Evolutionary conservation across 257 asterid genomes (phyloP), one percentile per base, ranked within the genome.

Genomic region (Scutellaria barbata): DNA sequence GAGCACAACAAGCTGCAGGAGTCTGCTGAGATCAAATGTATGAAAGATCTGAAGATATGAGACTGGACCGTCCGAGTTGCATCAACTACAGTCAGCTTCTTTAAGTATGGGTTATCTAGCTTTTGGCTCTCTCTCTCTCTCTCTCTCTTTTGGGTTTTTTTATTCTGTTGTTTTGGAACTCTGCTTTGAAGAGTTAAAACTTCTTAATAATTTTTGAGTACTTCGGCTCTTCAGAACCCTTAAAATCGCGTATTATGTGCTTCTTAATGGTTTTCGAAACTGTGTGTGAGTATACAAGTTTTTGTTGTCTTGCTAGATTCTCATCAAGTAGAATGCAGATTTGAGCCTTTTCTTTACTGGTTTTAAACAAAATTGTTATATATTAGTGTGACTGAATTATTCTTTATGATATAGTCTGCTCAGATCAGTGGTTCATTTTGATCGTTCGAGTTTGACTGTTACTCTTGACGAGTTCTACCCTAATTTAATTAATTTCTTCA

Each of bases 41-140:
- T 79, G 45, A 77, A 82, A 71, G 74, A 69, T 66, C 68, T 85
- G 76, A 82, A 82, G 82, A 74, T 80, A 80, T 82, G 84, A 80
- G 66, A 37, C 68, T 61, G 58, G 39, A 42, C 57, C 13, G 54
- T 68, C 55, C 51, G 68, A 72, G 67, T 25, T 69, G 80, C 71
- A 78, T 64, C 76, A 79, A 14, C 82, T 68, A 43, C 74, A 63
- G 53, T 47, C 63, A 30, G 69, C 76, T 80, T 68, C 74, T 69
- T 72, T 65, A 64, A 45, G 54, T 67, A 45, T 73, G 75, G 71
- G 18, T 71, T 67, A 47, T 74, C 80, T 79, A 79, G 82, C 83
- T 66, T 78, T 64, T 66, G 39, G 41, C 53, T 20, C 60, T 73
- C 47, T 11, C 22, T 12, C 13, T 54, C 56, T 68, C 20, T 12